These are phyloP conservation scores for Hyphodiscus sp. DNA, from an alignment of 2,329 filamentous ascomycete species.

Conservation along the genomic window DNA sequence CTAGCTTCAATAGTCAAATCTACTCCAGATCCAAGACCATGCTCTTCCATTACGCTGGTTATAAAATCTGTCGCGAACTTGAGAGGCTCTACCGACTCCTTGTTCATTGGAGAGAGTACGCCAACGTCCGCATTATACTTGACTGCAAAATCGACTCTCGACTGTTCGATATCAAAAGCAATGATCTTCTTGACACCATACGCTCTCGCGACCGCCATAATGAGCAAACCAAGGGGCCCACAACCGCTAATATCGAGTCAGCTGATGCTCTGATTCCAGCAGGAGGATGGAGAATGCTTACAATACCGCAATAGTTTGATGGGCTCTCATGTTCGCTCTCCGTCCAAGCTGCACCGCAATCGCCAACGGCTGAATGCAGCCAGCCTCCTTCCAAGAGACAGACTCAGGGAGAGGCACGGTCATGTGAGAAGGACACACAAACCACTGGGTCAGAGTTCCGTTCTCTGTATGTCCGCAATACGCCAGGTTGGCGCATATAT, in stretches of 20 bases:
- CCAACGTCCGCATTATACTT: conserved; percentile 21
- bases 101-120: conserved; percentile 15
- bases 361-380: too few relatives aligned
- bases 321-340: conserved; percentile 8
- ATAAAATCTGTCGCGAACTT: not conserved
- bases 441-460: too few relatives aligned
- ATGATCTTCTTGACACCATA: conserved; percentile 25
- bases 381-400: too few relatives aligned
- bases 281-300: conserved; percentile 7
- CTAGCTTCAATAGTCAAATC: too few relatives aligned
- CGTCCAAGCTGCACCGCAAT: too few relatives aligned
- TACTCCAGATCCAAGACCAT: too few relatives aligned
- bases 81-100: conserved; percentile 3
- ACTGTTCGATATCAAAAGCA: conserved; percentile 28
- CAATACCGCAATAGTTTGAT: conserved; percentile 27
- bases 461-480: too few relatives aligned
- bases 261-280: not conserved
- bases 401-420: too few relatives aligned
- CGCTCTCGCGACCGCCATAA: conserved; percentile 25
- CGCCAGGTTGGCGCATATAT: too few relatives aligned
- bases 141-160: conserved; percentile 21
- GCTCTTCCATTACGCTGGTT: too few relatives aligned
- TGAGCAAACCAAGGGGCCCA: conserved; percentile 25
- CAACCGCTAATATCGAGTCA: conserved; percentile 20
- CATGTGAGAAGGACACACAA: too few relatives aligned